phyloP scores from a whole-genome alignment of 805 yeast species.

The Wickerhamomyces strasburgensis region DNA sequence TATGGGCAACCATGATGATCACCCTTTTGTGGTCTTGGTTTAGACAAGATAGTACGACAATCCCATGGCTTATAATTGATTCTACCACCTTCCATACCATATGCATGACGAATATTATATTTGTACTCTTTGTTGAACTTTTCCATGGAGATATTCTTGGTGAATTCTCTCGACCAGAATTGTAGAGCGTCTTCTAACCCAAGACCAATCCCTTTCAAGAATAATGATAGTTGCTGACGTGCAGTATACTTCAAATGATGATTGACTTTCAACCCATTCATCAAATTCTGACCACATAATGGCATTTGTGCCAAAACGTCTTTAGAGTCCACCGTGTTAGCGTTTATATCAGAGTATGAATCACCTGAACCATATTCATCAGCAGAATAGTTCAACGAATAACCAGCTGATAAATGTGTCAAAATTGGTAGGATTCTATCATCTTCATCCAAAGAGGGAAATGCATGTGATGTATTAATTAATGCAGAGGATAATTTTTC shows the following conservation, averaged over 20 bases:
- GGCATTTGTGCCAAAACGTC: slow-evolving; percentile 68
- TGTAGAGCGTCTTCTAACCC: slow-evolving; percentile 80
- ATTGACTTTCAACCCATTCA: slow-evolving; percentile 50
- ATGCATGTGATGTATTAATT: slow-evolving; percentile 63
- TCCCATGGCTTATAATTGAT: slow-evolving; percentile 82
- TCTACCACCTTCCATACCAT: slow-evolving; percentile 89
- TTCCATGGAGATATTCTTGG: slow-evolving; percentile 59
- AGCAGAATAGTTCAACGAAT: slow-evolving; percentile 37
- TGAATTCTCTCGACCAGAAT: slow-evolving; percentile 78
- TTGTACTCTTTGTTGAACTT: slow-evolving; percentile 83
- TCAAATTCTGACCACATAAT: slow-evolving; percentile 67
- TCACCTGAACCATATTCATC: slow-evolving; percentile 16
- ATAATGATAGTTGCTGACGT: slow-evolving; percentile 79
- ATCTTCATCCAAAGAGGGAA: slow-evolving; percentile 87
- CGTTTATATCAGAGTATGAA: slow-evolving; percentile 47
- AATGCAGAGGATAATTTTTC: slow-evolving; percentile 44
- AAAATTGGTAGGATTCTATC: slow-evolving; percentile 83
- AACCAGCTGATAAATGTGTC: slow-evolving; percentile 70
- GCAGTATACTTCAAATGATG: slow-evolving; percentile 80
- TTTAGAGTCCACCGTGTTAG: slow-evolving; percentile 51
- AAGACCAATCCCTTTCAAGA: slow-evolving; percentile 86
- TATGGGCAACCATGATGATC: slow-evolving; percentile 95
- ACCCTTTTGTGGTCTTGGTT: slow-evolving; percentile 60
- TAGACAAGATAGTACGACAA: slow-evolving; percentile 70
- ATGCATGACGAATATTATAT: slow-evolving; percentile 82